phyloP scores from a whole-genome alignment of 148 eudicot genomes.

The Heliosperma pusillum region DNA sequence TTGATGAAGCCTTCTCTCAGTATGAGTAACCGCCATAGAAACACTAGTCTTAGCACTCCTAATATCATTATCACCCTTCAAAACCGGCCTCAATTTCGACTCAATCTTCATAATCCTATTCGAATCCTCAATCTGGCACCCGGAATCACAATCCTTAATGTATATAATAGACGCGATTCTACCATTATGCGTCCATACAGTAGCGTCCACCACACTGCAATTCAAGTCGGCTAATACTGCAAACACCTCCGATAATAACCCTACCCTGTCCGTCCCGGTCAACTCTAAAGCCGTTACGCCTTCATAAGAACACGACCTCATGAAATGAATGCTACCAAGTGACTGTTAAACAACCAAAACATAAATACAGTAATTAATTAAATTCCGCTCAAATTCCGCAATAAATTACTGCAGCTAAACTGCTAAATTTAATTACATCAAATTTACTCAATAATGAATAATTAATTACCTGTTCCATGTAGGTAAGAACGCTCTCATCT shows the following conservation, averaged over 20 bases:
- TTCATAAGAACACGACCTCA: slow-evolving; percentile 35
- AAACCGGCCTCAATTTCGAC: slow-evolving; percentile 61
- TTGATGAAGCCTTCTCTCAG: slow-evolving; percentile 86
- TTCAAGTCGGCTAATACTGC: slow-evolving; percentile 67
- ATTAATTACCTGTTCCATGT: slow-evolving; percentile 75
- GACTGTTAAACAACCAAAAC: slow-evolving; percentile 41
- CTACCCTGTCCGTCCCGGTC: slow-evolving; percentile 76
- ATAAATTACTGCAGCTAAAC: too few relatives aligned
- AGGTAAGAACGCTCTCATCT: slow-evolving; percentile 64
- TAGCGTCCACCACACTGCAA: slow-evolving; percentile 72
- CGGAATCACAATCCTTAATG: slow-evolving; percentile 66
- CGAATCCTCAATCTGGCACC: slow-evolving; percentile 57
- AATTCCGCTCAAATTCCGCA: not conserved
- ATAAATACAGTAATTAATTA: not conserved
- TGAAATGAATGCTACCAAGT: slow-evolving; percentile 56
- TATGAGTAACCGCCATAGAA: slow-evolving; percentile 67
- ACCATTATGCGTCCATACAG: slow-evolving; percentile 90
- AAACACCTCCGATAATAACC: slow-evolving; percentile 75
- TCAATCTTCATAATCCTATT: slow-evolving; percentile 51
- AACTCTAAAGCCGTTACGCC: slow-evolving; percentile 78
- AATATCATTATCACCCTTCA: slow-evolving; percentile 82
- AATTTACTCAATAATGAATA: not conserved
- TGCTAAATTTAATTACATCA: not conserved
- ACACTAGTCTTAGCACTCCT: slow-evolving; percentile 65
- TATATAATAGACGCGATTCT: slow-evolving; percentile 79